Evolutionary conservation across 495 filamentous ascomycete species (phyloP), one percentile per base, ranked within the genome.

Genomic region (Amniculicola lignicola): DNA sequence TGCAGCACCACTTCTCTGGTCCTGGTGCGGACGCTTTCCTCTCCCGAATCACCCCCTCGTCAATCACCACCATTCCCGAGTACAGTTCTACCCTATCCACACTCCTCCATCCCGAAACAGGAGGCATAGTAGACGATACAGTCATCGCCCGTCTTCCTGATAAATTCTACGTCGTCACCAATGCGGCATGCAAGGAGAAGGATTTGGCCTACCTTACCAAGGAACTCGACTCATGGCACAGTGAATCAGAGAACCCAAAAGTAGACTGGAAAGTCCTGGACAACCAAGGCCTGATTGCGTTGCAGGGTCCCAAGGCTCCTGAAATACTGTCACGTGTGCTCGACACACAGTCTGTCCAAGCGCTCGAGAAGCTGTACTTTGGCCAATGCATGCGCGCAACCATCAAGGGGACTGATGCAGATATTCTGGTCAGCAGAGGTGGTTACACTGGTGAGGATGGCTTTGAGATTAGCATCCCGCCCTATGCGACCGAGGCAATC

Each of bases 371-470:
- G 35, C 70, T 96, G 40, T 87, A 87, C 72, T 97, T 97, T 69
- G 92, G 93, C 47, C 80, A 85, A 51, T 83, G 78, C 47, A 81
- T 77, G 40, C 77, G 75, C 52, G 70, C 83, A 15, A 71, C 74
- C 56, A 70, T 87, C 18, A 77, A 72, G 21, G 64, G 83, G 14
- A 51, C 50, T 1, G 54, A 57, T 51, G 69, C 69, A 25, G 64
- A 70, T 39, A 72, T 96, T 28, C 78, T 94, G 16, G 82, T 95
- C 61, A 90, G 87, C 59, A 79, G 93, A 36, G 92, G 85, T 10
- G 93, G 93, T 1, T 98, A 98, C 73, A 98, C 93, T 0, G 93
- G 93, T 50, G 93, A 98, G 74, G 93, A 98, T 68, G 93, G 93
- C 22, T 98, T 98, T 72, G 93, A 98, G 75, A 90, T 98, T 64